phyloP scores from a whole-genome alignment of 768 basidiomycete species.

The Cyclocybe cylindracea region DNA sequence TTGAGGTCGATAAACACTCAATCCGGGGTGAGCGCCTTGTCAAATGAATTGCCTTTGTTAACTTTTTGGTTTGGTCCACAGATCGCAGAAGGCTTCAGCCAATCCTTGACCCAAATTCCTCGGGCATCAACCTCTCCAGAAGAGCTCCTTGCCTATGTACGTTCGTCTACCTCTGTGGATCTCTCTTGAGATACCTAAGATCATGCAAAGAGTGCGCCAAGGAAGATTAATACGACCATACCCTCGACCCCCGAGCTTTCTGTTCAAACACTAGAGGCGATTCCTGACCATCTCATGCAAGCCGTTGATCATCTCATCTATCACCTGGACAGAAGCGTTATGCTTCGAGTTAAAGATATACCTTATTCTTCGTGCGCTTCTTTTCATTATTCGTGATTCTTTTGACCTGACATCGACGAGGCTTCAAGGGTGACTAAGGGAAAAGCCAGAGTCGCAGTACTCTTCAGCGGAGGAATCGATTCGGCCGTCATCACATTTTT shows the following conservation, averaged over 20 bases:
- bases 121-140: no score
- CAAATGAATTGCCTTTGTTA: no score
- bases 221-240: constrained; percentile 46
- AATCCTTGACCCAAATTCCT: no score
- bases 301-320: constrained; percentile 53
- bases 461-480: constrained; percentile 97
- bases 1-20: constrained; percentile 22
- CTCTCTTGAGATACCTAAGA: background rate
- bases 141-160: constrained; percentile 21
- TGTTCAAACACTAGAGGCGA: constrained; percentile 35
- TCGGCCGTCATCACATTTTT: constrained; percentile 82
- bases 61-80: background rate
- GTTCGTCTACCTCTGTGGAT: background rate
- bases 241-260: constrained; percentile 44
- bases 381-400: constrained; percentile 1
- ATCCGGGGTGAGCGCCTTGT: constrained; percentile 2
- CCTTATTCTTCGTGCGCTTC: constrained; percentile 44
- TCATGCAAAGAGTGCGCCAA: constrained; percentile 40
- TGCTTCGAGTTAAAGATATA: constrained; percentile 67
- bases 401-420: background rate
- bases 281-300: constrained; percentile 43
- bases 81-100: background rate
- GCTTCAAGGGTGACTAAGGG: constrained; percentile 25
- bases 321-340: constrained; percentile 67
- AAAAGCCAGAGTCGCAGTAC: constrained; percentile 69